Conservation (phyloP, 345 rosid species). For the Microthlaspi erraticum region DNA sequence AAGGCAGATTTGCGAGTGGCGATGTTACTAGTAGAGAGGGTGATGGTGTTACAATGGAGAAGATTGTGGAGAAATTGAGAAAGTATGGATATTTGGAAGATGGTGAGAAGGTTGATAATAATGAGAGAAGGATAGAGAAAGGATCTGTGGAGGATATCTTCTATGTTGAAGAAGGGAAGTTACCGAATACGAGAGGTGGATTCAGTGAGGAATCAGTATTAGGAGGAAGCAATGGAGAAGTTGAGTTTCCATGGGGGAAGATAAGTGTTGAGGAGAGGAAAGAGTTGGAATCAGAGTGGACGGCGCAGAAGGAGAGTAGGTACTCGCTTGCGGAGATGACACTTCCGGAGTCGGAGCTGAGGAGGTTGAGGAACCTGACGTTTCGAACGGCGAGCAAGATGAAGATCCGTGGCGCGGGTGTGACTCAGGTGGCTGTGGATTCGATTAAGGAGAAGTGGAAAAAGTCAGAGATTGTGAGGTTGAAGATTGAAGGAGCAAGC, state of each 20-base stretch:
- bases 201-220: constrained; percentile 58
- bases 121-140: constrained; percentile 62
- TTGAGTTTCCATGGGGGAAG: constrained; percentile 89
- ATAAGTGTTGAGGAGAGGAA: constrained; percentile 49
- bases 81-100: constrained; percentile 69
- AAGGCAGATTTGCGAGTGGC: constrained; percentile 41
- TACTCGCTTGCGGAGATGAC: constrained; percentile 80
- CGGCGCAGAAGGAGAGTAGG: constrained; percentile 59
- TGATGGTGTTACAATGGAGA: constrained; percentile 70
- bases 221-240: constrained; percentile 56
- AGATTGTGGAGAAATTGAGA: constrained; percentile 82
- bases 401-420: constrained; percentile 69
- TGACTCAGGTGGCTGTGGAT: constrained; percentile 74
- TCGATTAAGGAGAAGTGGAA: constrained; percentile 79
- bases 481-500: constrained; percentile 85
- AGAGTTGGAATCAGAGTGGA: constrained; percentile 54
- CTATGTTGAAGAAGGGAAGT: constrained; percentile 70
- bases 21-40: constrained; percentile 36
- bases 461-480: constrained; percentile 72
- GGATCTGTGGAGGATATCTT: constrained; percentile 85
- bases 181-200: constrained; percentile 78
- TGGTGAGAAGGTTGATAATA: constrained; percentile 38
- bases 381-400: constrained; percentile 62
- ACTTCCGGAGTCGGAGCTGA: constrained; percentile 77
- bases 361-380: constrained; percentile 84